phyloP scores from a whole-genome alignment of 305 asterid genomes.

The Rubia peregrina region DNA sequence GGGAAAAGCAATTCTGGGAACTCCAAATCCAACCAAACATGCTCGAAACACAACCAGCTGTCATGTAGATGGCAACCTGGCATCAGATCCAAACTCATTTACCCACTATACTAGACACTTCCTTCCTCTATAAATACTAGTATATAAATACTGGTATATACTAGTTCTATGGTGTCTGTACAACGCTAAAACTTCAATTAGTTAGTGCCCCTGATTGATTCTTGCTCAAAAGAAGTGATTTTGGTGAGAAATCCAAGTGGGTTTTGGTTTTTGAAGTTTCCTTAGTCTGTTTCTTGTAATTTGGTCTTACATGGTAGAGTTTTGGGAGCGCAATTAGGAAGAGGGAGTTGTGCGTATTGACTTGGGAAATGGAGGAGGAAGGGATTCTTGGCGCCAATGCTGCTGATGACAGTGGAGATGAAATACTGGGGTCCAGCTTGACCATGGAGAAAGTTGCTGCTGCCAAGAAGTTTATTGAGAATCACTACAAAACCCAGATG shows the following conservation, averaged over 20 bases:
- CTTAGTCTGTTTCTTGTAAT: slow-evolving; percentile 7
- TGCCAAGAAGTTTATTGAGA: slow-evolving; percentile 31
- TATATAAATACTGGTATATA: background rate
- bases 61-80: slow-evolving; percentile 16
- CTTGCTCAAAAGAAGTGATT: slow-evolving; percentile 15
- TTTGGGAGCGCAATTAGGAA: background rate
- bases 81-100: slow-evolving; percentile 18
- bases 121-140: background rate
- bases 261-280: slow-evolving; percentile 14
- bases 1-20: background rate
- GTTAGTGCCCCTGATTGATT: background rate
- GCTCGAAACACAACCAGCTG: slow-evolving; percentile 15
- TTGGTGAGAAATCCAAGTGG: slow-evolving; percentile 17
- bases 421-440: slow-evolving; percentile 25
- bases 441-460: slow-evolving; percentile 36
- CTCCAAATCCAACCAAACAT: slow-evolving; percentile 13
- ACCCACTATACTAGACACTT: background rate
- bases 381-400: slow-evolving; percentile 4
- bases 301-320: slow-evolving; percentile 1
- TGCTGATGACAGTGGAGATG: slow-evolving; percentile 13
- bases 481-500: slow-evolving; percentile 34
- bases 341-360: background rate
- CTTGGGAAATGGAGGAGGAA: slow-evolving; percentile 19
- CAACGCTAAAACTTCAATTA: background rate
- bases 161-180: background rate